Base-by-base conservation (phyloP, 2,329 filamentous ascomycete species). In the Fusarium fujikuroi region DNA sequence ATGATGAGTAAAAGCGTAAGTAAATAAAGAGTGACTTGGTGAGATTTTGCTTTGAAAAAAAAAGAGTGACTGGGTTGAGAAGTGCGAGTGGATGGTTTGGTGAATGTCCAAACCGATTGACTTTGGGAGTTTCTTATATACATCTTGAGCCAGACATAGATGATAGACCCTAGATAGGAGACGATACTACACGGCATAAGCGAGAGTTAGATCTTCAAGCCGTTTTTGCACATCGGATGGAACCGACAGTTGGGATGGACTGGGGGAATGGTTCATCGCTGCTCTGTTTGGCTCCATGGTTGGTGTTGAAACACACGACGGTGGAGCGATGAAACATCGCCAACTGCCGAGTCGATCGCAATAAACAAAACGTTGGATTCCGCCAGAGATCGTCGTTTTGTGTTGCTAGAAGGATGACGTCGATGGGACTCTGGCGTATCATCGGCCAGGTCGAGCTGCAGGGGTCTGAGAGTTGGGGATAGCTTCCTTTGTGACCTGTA, bases 11-110 rank as follows among this genome's bases (percentile, higher is more conserved):
- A 40, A n/a, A 42, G 18, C 21, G 15, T 32, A 25, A 32, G 28
- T 53, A 9, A n/a, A 21, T 63, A 65, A 69, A 65, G 66, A 69
- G 25, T 65, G 66, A 69, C 66, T 70, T 40, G 40, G 66, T 69
- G 52, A 70, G 66, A 53, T 70, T 47, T n/a, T n/a, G 34, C 23
- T 40, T 40, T 47, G 4, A 14, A 18, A 49, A 18, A 49, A 53
- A 69, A 70, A 19, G 66, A 69, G 40, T 21, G 66, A 69, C 66
- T 70, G 52, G 25, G 44, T 59, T 53, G 39, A 64, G 43, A 64
- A 65, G 40, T 37, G 59, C 53, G 40, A 43, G 50, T 56, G 30
- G 61, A 60, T 40, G 53, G 37, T 14, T 47, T 40, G 10, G 36
- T 54, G 50, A 54, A 5, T 2, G 3, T 54, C 15, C 8, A n/a